Base-by-base conservation (phyloP, 371 early-diverging fungal species). In the Syncephalastrum sp. region DNA sequence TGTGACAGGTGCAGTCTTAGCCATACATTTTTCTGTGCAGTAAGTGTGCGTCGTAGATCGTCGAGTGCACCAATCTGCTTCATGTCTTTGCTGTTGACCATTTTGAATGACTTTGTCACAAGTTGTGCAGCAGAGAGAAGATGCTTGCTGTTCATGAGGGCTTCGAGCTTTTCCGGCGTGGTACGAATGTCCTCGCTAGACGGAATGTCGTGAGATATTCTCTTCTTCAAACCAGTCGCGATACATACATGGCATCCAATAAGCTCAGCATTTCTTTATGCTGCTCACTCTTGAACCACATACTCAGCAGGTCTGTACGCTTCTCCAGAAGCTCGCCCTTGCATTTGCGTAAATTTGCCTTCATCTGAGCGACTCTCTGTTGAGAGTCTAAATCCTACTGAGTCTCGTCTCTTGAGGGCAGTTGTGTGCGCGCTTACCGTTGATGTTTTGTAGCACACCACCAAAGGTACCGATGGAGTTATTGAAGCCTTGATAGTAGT, bases 401-500 rank as follows among this genome's bases (percentile, higher is more conserved):
- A 68, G 57, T 17, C 44, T 54, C 14, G 66, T 63, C 17, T 68
- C 64, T 29, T 16, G 12, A 10, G 5, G 38, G 38, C 2, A 0
- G 38, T 10, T 33, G 8, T 33, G 27, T 27, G 27, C 21, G n/a
- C 24, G 63, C 33, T 55, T 75, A 83, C 88, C 92, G 42, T 88
- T 77, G 62, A 96, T 91, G 51, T 87, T 88, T 54, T 92, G 94
- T 29, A 93, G 82, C 12, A 95, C 92, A 14, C 89, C 88, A 54
- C 94, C 91, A 67, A 94, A 97, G 1, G 93, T 92, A 64, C 94
- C 86, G 61, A 96, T 95, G 1, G 94, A 90, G 41, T 82, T 85
- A 65, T 95, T 96, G 68, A 97, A 97, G 15, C 94, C 91, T 50
- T 86, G 85, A 63, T 95, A 93, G 65, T 94, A 93, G 54, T 95